Base-by-base conservation (phyloP, 2,329 filamentous ascomycete genomes). In the Xylaria sp. region DNA sequence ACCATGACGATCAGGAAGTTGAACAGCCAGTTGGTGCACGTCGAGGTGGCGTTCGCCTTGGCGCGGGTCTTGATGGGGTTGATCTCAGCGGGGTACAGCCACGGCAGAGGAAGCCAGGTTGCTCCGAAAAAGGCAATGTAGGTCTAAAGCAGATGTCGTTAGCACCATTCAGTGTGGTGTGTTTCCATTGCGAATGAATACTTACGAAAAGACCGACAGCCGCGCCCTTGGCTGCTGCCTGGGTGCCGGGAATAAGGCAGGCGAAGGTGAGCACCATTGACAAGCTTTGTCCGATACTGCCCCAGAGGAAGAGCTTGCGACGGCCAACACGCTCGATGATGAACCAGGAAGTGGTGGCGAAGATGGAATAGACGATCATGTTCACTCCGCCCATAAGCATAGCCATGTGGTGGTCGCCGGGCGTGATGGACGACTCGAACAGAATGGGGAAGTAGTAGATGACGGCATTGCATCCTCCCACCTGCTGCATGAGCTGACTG, bases 91-190 rank as follows among this genome's bases (percentile, higher is more conserved):
- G 81, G 76, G 58, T 80, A 81, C 62, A 83, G 62, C 83, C 84
- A 88, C 0, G 85, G 85, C 20, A 87, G 76, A 16, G 85, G 84
- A 6, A 87, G 68, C 79, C 83, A 87, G 1, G 83, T 85, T 0
- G 85, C 84, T 29, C 85, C 86, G 59, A 88, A 89, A 50, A 84
- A 85, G 4, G 84, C 83, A 63, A 89, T 89, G 71, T 88, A 89
- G 2, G 84, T 79, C 58, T 61, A 26, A 26, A 24, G 41, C 11
- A 24, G 11, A 11, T 7, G 7, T 19, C 2, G 39, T 60, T 58
- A 60, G 45, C 11, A 39, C n/a, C 34, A 48, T 13, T 5, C 41
- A 9, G 17, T 19, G 5, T 34, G 11, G 18, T 17, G 8, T 20
- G 17, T 6, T 7, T 1, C 9, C 7, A 41, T n/a, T n/a, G n/a